phyloP scores from a whole-genome alignment of 768 basidiomycete species.

The Chiua virens region DNA sequence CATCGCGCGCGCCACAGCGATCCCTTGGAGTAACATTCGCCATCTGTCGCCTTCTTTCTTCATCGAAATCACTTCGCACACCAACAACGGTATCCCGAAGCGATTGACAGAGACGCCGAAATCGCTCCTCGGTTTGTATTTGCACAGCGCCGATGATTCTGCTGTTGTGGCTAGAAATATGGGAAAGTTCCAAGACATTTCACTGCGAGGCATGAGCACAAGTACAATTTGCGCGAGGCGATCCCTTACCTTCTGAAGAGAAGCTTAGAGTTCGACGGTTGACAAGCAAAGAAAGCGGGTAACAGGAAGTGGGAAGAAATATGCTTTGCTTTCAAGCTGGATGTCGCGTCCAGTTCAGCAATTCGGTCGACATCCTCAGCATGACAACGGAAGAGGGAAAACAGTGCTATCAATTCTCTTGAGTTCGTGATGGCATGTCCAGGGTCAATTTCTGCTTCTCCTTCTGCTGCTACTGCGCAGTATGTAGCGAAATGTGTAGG shows the following conservation, averaged over 20 bases:
- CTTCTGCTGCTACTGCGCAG: too few relatives aligned
- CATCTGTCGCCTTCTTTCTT: neutral
- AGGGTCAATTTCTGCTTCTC: too few relatives aligned
- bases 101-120: neutral
- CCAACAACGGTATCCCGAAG: too few relatives aligned
- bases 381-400: neutral
- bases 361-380: neutral
- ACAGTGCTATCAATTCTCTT: constrained; percentile 1
- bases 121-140: neutral
- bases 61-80: neutral
- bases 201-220: neutral
- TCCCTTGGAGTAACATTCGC: constrained; percentile 3
- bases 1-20: too few relatives aligned
- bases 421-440: too few relatives aligned
- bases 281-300: constrained; percentile 1
- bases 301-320: neutral
- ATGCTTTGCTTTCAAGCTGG: neutral
- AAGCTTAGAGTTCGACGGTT: neutral
- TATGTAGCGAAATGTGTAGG: too few relatives aligned
- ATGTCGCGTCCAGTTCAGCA: neutral
- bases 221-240: too few relatives aligned
- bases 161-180: neutral
- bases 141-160: neutral
- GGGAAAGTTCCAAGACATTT: neutral
- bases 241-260: too few relatives aligned